These are phyloP conservation scores for Coemansia asiatica DNA, from an alignment of 192 early-diverging fungal species.

Conservation along the genomic window DNA sequence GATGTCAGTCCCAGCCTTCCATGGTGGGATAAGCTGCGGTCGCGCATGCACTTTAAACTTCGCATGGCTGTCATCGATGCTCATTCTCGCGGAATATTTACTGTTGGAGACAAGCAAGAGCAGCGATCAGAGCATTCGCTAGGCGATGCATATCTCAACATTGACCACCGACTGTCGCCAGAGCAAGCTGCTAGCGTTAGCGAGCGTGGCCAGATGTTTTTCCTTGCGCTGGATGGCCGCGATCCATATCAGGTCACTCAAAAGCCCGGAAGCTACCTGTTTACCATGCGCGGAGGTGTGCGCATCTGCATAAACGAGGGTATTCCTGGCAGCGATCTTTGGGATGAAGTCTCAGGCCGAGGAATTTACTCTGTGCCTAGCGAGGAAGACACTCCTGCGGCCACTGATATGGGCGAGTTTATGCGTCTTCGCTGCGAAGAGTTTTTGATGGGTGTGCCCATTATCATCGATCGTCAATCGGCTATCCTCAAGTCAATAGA, in stretches of 20 bases:
- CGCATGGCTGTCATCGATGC: constrained; percentile 53
- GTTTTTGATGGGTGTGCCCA: constrained; percentile 55
- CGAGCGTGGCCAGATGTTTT: constrained; percentile 53
- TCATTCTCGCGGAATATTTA: neutral
- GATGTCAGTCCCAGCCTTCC: constrained; percentile 53
- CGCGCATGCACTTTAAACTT: constrained; percentile 40
- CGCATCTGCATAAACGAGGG: constrained; percentile 53
- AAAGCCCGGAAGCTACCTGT: constrained; percentile 49
- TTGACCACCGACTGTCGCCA: neutral
- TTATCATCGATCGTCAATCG: constrained; percentile 45
- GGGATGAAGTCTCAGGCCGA: constrained; percentile 40
- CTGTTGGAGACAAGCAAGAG: neutral
- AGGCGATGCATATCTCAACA: constrained; percentile 4
- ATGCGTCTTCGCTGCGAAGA: constrained; percentile 49
- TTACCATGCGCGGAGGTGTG: constrained; percentile 55
- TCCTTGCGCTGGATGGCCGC: constrained; percentile 50
- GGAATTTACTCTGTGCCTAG: constrained; percentile 49
- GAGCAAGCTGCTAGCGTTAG: neutral
- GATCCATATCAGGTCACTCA: constrained; percentile 53
- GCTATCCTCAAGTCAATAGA: constrained; percentile 33
- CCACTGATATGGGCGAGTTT: constrained; percentile 44
- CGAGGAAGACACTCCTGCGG: constrained; percentile 31
- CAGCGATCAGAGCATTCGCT: neutral
- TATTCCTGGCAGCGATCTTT: constrained; percentile 45
- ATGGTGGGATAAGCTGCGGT: constrained; percentile 61